Evolutionary conservation across 2,329 filamentous ascomycete genomes (phyloP).

Genomic region (Beauveria rudraprayagi): DNA sequence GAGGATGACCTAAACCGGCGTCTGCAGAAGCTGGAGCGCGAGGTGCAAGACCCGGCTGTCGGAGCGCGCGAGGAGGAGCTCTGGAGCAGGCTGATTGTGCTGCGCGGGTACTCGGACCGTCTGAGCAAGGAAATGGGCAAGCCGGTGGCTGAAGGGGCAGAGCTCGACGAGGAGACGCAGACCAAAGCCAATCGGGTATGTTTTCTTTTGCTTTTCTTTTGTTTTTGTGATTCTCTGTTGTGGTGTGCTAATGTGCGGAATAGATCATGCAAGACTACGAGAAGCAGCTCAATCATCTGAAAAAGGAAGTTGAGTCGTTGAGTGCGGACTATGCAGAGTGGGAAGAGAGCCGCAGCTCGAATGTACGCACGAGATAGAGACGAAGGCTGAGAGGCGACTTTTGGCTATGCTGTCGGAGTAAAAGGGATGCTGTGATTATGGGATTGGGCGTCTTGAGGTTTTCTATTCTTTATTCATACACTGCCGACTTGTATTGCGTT

Average conservation of each 20-base stretch:
- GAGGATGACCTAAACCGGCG: slow-evolving; percentile 73
- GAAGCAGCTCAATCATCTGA: slow-evolving; percentile 68
- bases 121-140: slow-evolving; percentile 68
- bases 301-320: slow-evolving; percentile 60
- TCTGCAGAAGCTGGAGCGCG: slow-evolving; percentile 59
- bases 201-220: background rate
- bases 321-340: slow-evolving; percentile 49
- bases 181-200: slow-evolving; percentile 66
- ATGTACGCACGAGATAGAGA: slow-evolving; percentile 23
- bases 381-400: background rate
- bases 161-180: slow-evolving; percentile 62
- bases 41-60: slow-evolving; percentile 66
- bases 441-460: slow-evolving; percentile 4
- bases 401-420: background rate
- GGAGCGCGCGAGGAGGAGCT: slow-evolving; percentile 74
- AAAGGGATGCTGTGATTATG: background rate
- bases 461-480: background rate
- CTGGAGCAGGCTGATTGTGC: slow-evolving; percentile 71
- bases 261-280: slow-evolving; percentile 76
- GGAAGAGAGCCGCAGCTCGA: slow-evolving; percentile 41
- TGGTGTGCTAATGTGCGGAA: background rate
- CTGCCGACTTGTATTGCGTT: background rate
- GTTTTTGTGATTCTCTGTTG: background rate
- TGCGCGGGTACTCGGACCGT: slow-evolving; percentile 64
- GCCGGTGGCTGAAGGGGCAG: slow-evolving; percentile 48